Conservation (phyloP, 495 filamentous ascomycete genomes). For the Trichodelitschia bisporula region DNA sequence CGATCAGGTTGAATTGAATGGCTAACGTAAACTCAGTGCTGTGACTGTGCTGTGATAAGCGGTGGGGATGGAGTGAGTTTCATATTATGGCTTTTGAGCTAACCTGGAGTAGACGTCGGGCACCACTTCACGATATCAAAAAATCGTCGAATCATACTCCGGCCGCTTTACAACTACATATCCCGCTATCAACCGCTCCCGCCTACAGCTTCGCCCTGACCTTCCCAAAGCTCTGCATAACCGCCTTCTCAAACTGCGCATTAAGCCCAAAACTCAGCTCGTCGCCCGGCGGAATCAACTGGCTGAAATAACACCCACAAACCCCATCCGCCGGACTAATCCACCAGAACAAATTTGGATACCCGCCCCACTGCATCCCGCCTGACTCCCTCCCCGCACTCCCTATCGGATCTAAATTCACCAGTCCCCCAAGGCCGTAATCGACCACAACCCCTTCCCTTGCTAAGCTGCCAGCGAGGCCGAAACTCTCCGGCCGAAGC, state of each 20-base stretch:
- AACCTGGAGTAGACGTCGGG: no score
- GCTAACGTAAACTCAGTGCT: no score
- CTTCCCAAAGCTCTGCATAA: not conserved
- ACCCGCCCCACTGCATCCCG: conserved; percentile 15
- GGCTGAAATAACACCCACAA: not conserved
- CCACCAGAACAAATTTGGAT: conserved; percentile 13
- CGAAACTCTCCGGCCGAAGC: conserved; percentile 1
- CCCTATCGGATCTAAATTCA: conserved; percentile 13
- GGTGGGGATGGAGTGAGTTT: no score
- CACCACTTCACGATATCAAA: no score
- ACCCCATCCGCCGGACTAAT: conserved; percentile 1
- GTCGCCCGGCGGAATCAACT: not conserved
- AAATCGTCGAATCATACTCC: no score
- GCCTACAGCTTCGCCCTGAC: not conserved
- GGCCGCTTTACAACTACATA: no score
- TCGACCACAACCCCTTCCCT: conserved; percentile 6
- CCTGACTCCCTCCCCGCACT: conserved; percentile 9
- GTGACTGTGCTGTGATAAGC: no score
- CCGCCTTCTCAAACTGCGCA: conserved; percentile 1
- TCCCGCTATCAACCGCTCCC: no score
- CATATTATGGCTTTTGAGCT: no score
- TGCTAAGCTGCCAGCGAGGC: conserved; percentile 3
- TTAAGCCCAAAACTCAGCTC: not conserved
- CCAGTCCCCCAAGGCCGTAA: conserved; percentile 15
- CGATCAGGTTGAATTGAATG: no score